These are phyloP conservation scores for Ophiostoma quercus DNA, from an alignment of 2,329 filamentous ascomycete genomes.

Conservation along the genomic window DNA sequence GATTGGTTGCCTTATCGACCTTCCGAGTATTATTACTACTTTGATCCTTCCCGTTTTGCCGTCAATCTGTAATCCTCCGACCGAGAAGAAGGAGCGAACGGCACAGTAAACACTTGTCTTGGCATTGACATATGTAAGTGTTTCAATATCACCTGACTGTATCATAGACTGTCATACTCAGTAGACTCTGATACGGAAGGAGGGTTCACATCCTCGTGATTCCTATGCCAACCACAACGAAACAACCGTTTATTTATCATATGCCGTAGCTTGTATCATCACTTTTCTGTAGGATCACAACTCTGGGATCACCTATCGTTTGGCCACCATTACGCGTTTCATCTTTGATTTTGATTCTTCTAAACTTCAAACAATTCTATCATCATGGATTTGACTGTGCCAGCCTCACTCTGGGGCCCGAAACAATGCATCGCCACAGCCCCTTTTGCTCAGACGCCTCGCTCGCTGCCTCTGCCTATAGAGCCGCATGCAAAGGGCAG, in stretches of 20 bases:
- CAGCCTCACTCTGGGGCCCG: not conserved
- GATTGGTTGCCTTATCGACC: constrained; percentile 10
- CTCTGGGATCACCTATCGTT: not conserved
- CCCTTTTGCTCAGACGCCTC: not conserved
- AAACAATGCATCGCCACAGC: not conserved
- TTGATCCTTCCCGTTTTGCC: not conserved
- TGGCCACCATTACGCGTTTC: not conserved
- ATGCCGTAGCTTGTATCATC: not conserved
- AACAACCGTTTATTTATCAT: not conserved
- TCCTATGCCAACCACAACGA: not conserved
- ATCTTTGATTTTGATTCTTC: not conserved
- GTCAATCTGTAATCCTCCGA: not conserved
- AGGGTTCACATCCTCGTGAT: not conserved
- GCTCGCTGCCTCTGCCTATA: not conserved
- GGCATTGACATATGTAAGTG: not conserved
- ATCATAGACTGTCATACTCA: not conserved
- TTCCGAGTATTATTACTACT: constrained; percentile 1
- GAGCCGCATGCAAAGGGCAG: not conserved
- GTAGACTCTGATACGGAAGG: not conserved
- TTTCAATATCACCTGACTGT: not conserved
- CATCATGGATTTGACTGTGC: constrained; percentile 12
- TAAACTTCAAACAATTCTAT: not conserved
- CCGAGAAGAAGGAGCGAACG: not conserved
- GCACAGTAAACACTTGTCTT: not conserved
- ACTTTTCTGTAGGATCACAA: not conserved